Evolutionary conservation across 2,329 filamentous ascomycete genomes (phyloP), one percentile per base, ranked within the genome.

Genomic region (Sclerotiophoma versabilis): DNA sequence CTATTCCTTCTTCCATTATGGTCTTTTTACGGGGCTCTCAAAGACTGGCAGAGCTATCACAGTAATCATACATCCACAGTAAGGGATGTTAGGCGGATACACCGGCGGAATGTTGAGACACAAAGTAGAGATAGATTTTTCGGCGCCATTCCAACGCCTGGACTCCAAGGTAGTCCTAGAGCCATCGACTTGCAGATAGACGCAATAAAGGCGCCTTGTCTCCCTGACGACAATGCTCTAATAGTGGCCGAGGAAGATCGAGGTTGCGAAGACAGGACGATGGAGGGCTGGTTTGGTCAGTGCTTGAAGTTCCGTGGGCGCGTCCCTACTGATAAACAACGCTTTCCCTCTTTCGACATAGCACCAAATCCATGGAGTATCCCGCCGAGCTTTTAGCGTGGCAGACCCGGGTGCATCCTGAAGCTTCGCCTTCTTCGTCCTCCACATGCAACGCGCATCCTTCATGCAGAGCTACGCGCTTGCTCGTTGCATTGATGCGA

Each of bases 71-170:
- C 19, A 38, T 17, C n/a, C 19, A 45, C 39, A 45, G 51, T 45
- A 54, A 54, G 46, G 46, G 51, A 54, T 54, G 34, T 19, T 12
- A 49, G 46, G 45, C 45, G 34, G 39, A 39, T 32, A 49, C 51
- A 45, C 17, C 19, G 11, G 14, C 41, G 51, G 46, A 54, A 54
- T 54, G 46, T 46, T 54, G 45, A 30, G n/a, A 20, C 14, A 27
- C 12, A 25, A 23, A 33, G 39, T 34, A 39, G 23, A 39, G 20
- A 33, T 54, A 17, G 19, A 49, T n/a, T 23, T 17, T 54, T 54
- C 17, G 39, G 51, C 46, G 45, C 45, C 51, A 54, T 54, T 54
- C 45, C 51, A 41, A 19, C 51, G 51, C 46, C 45, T 46, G 45
- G 51, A 42, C 45, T 39, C 17, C 32, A 26, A 32, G 32, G 44